These are phyloP conservation scores for Hypoxylon sp. DNA, from an alignment of 2,329 filamentous ascomycete species.

Conservation along the genomic window DNA sequence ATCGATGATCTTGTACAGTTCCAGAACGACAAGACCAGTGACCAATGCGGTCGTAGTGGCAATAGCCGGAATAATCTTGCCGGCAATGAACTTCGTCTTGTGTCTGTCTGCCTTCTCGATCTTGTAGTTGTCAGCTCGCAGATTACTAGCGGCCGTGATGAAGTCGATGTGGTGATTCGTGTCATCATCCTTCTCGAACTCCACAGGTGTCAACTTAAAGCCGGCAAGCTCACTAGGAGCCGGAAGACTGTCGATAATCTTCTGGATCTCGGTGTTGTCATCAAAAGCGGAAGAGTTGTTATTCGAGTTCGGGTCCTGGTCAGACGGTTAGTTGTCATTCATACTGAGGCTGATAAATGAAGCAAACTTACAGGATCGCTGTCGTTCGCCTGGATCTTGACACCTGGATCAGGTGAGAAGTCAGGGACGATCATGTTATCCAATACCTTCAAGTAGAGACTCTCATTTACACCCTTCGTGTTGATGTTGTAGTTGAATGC, in stretches of 20 bases:
- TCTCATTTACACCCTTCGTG: conserved; percentile 78
- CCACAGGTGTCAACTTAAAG: conserved; percentile 91
- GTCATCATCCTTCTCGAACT: conserved; percentile 99
- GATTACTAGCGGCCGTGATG: conserved; percentile 96
- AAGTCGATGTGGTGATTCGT: conserved; percentile 99
- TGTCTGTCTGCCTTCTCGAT: conserved; percentile 93
- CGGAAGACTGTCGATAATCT: conserved; percentile 80
- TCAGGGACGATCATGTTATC: conserved; percentile 96
- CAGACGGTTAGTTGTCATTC: conserved; percentile 37
- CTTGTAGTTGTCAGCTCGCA: conserved; percentile 98
- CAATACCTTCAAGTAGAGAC: conserved; percentile 83
- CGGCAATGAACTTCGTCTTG: conserved; percentile 99
- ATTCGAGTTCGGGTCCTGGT: conserved; percentile 83
- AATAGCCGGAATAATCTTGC: conserved; percentile 99
- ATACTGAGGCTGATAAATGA: neutral
- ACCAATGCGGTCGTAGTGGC: conserved; percentile 97
- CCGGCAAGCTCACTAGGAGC: conserved; percentile 84
- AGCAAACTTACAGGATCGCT: conserved; percentile 79
- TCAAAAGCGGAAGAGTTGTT: conserved; percentile 68
- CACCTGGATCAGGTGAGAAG: conserved; percentile 88
- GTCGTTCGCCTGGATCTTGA: conserved; percentile 97
- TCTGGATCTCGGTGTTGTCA: conserved; percentile 82
- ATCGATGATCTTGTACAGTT: conserved; percentile 96
- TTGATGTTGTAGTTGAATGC: conserved; percentile 99
- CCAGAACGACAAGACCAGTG: conserved; percentile 91